phyloP scores from a whole-genome alignment of 495 filamentous ascomycete genomes.

The Neurospora sp. region DNA sequence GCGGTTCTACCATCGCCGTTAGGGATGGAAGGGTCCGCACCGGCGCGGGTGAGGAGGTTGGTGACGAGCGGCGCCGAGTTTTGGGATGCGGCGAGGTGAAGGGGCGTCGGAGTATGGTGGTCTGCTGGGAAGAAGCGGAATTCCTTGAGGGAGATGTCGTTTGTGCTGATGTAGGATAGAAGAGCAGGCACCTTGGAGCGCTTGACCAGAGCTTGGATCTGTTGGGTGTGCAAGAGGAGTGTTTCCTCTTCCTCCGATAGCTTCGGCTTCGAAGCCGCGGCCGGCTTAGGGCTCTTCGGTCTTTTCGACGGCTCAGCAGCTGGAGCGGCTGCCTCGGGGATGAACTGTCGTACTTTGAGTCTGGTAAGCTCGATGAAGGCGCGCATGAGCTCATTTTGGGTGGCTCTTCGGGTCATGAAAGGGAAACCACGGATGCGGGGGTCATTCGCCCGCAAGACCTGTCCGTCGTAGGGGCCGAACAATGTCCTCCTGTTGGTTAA shows the following conservation, averaged over 20 bases:
- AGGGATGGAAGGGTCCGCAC: conserved; percentile 58
- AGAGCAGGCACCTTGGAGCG: conserved; percentile 83
- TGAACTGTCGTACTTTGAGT: conserved; percentile 68
- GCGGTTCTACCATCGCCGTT: conserved; percentile 67
- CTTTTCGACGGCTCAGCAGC: conserved; percentile 28
- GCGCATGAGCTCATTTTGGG: conserved; percentile 87
- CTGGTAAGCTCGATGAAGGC: conserved; percentile 87
- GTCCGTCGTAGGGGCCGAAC: conserved; percentile 83
- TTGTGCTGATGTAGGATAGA: conserved; percentile 69
- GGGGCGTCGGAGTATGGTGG: conserved; percentile 72
- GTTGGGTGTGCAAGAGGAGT: conserved; percentile 69
- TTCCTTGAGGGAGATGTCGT: conserved; percentile 59
- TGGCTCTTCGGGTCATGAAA: conserved; percentile 89
- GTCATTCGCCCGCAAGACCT: conserved; percentile 74
- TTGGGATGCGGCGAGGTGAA: conserved; percentile 76
- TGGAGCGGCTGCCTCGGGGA: conserved; percentile 43
- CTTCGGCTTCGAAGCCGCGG: conserved; percentile 30
- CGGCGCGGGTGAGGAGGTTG: conserved; percentile 66
- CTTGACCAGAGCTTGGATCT: conserved; percentile 78
- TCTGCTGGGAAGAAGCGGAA: conserved; percentile 68
- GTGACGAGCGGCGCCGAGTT: conserved; percentile 63
- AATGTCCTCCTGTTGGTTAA: conserved; percentile 73
- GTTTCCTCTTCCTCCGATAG: conserved; percentile 75
- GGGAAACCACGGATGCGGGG: conserved; percentile 80
- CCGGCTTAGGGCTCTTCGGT: background rate